Evolutionary conservation across 139 green algal genomes (phyloP).

Genomic region (Picochlorum sp.): DNA sequence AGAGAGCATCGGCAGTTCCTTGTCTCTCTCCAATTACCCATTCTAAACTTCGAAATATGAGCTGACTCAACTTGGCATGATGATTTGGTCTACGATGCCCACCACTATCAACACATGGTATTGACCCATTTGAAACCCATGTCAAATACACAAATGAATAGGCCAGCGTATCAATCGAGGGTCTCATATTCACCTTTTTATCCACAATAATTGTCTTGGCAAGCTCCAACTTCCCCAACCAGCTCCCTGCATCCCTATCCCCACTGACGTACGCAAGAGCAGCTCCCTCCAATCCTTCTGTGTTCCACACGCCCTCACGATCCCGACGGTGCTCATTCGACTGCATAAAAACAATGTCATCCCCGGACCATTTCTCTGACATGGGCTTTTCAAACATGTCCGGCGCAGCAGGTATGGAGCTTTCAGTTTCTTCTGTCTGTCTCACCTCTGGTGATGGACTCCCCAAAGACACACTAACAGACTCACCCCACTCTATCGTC

Average conservation of each 20-base stretch:
- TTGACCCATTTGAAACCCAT: conserved; percentile 83
- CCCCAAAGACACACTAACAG: no score
- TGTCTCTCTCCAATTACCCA: conserved; percentile 52
- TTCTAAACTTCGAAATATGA: conserved; percentile 81
- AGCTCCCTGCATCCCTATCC: conserved; percentile 59
- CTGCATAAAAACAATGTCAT: conserved; percentile 62
- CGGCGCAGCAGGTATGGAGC: background rate
- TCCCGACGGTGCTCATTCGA: conserved; percentile 63
- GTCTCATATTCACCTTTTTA: conserved; percentile 30
- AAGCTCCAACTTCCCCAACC: conserved; percentile 70
- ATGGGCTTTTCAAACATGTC: background rate
- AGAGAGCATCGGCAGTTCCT: conserved; percentile 17
- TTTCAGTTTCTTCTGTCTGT: background rate
- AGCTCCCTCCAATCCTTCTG: conserved; percentile 42
- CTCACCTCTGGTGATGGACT: background rate
- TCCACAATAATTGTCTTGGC: conserved; percentile 74
- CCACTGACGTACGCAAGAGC: conserved; percentile 52
- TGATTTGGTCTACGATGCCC: conserved; percentile 87
- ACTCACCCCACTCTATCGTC: background rate
- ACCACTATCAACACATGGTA: conserved; percentile 85
- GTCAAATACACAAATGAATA: conserved; percentile 56
- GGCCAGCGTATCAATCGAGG: conserved; percentile 39
- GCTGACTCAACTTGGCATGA: conserved; percentile 70
- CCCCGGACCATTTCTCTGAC: conserved; percentile 32
- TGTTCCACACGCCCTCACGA: conserved; percentile 56